Evolutionary conservation across 495 filamentous ascomycete genomes (phyloP).

Genomic region (Neurospora sublineolata): DNA sequence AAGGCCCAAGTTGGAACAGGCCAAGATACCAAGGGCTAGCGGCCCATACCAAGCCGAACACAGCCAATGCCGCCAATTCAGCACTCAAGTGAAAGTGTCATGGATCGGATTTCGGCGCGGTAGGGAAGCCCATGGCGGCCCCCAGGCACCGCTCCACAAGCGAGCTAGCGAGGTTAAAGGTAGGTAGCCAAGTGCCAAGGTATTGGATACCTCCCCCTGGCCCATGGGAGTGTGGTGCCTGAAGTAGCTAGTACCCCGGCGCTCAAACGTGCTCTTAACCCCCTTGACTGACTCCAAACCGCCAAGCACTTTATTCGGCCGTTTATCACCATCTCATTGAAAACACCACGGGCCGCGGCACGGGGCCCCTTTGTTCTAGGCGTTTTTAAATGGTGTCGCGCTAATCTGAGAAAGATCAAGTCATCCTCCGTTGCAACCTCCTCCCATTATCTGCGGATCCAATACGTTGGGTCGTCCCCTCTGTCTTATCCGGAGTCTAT

Average conservation of each 20-base stretch:
- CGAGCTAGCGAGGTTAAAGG: background rate
- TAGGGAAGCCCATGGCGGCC: background rate
- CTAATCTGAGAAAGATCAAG: background rate
- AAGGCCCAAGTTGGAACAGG: background rate
- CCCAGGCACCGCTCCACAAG: background rate
- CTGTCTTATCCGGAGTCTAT: background rate
- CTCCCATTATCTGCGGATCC: background rate
- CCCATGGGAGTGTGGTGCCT: background rate
- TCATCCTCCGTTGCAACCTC: background rate
- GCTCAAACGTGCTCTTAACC: background rate
- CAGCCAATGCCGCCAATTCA: background rate
- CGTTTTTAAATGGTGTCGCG: background rate
- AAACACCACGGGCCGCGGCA: background rate
- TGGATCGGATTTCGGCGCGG: background rate
- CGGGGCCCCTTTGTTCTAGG: background rate
- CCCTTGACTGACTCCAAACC: background rate
- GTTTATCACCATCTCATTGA: background rate
- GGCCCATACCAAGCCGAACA: background rate
- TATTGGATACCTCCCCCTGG: background rate
- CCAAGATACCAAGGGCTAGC: background rate
- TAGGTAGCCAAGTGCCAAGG: background rate
- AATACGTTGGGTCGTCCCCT: background rate
- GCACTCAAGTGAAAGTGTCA: background rate
- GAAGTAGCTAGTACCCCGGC: background rate
- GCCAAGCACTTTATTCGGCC: background rate